Percentiles rank a stretch among this genome's conserved stretches.
Evolutionary conservation across 202 grass and related monocot species (phyloP).

Genomic region (Eragrostis tef): DNA sequence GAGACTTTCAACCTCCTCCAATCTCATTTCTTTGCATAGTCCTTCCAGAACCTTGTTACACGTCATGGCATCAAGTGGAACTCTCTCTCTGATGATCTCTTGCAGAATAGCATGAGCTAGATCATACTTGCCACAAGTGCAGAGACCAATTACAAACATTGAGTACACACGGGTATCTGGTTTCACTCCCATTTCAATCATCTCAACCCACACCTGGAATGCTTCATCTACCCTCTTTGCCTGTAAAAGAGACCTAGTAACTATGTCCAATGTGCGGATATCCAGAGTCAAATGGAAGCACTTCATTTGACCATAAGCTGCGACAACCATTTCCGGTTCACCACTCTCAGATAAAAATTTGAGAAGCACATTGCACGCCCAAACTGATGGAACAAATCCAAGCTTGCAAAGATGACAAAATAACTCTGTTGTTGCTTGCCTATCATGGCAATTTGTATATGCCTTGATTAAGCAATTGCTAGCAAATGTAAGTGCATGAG

Average conservation of each 20-base stretch:
- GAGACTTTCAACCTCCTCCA: conserved; percentile 74
- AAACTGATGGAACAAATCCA: conserved; percentile 55
- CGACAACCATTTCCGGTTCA: conserved; percentile 41
- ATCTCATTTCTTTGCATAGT: conserved; percentile 71
- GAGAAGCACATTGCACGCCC: conserved; percentile 61
- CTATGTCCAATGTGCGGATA: conserved; percentile 49
- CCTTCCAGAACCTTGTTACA: conserved; percentile 79
- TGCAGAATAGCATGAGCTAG: conserved; percentile 58
- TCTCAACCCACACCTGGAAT: conserved; percentile 53
- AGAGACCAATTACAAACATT: conserved; percentile 61
- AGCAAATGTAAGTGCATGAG: conserved; percentile 42
- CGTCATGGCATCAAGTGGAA: conserved; percentile 53
- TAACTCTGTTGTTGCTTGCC: conserved; percentile 33
- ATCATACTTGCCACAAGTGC: conserved; percentile 55
- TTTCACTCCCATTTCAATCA: conserved; percentile 61
- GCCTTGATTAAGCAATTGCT: conserved; percentile 60
- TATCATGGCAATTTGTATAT: conserved; percentile 41
- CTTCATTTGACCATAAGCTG: conserved; percentile 61
- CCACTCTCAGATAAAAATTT: conserved; percentile 48
- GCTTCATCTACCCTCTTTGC: conserved; percentile 56
- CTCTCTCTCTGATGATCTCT: conserved; percentile 46
- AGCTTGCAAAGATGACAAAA: conserved; percentile 56
- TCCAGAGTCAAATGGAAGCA: conserved; percentile 45
- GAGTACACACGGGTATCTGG: conserved; percentile 54
- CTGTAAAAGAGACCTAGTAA: conserved; percentile 60